These are phyloP conservation scores for Gliomastix tumulicola DNA, from an alignment of 2,329 filamentous ascomycete species.

Conservation along the genomic window DNA sequence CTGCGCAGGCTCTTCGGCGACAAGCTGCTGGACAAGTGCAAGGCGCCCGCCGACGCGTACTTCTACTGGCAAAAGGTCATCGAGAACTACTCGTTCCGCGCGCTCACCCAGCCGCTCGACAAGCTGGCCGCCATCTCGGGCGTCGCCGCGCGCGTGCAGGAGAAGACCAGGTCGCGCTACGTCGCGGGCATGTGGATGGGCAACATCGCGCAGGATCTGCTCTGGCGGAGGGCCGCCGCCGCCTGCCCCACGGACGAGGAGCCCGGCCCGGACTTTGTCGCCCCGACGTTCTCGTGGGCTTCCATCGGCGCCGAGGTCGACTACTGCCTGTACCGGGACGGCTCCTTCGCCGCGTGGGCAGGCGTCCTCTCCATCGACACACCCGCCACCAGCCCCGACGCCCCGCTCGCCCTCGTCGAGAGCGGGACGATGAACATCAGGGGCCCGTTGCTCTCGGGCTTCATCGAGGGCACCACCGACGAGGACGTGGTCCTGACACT, in stretches of 20 bases:
- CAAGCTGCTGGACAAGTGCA: conserved; percentile 8
- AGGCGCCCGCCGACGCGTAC: conserved; percentile 10
- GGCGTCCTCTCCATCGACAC: not conserved
- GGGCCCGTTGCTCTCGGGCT: not conserved
- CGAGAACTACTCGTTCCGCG: conserved; percentile 15
- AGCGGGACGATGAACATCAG: not conserved
- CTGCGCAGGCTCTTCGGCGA: conserved; percentile 12
- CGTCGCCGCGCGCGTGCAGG: conserved; percentile 13
- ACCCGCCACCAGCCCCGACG: not conserved
- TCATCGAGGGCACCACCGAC: not conserved
- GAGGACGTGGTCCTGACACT: not conserved
- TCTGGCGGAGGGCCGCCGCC: conserved; percentile 10
- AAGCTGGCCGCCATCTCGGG: conserved; percentile 20
- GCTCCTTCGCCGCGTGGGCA: conserved; percentile 5
- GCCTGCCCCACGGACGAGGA: not conserved
- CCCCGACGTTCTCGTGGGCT: conserved; percentile 16
- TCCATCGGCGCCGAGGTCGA: conserved; percentile 13
- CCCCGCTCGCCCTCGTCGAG: not conserved
- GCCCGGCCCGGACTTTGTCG: conserved; percentile 4
- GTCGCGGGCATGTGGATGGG: conserved; percentile 18
- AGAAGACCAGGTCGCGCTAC: conserved; percentile 13
- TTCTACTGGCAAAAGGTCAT: conserved; percentile 18
- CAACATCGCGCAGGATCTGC: conserved; percentile 13
- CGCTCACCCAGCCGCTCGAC: conserved; percentile 12
- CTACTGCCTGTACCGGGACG: conserved; percentile 14